These are phyloP conservation scores for Echinosphaeria canescens DNA, from an alignment of 2,329 filamentous ascomycete genomes.

Conservation along the genomic window DNA sequence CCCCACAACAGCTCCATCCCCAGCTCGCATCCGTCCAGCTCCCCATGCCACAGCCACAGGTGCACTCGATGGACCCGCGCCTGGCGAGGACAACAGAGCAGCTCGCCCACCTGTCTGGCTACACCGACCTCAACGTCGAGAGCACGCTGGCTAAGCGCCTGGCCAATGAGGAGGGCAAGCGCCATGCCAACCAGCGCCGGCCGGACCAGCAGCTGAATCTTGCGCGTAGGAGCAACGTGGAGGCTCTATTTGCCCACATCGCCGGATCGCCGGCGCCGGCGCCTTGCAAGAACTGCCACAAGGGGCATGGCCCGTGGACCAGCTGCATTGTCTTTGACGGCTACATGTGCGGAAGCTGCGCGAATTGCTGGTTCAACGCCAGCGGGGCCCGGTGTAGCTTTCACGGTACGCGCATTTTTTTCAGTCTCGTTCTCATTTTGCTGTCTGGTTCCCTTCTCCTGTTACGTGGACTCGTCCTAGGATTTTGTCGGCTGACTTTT, in stretches of 20 bases:
- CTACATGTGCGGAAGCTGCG: slow-evolving; percentile 37
- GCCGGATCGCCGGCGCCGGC: slow-evolving; percentile 22
- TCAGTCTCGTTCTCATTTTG: not conserved
- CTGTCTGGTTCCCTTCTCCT: no score
- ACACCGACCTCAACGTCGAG: slow-evolving; percentile 22
- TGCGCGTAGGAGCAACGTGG: slow-evolving; percentile 33
- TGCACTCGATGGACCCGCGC: slow-evolving; percentile 6
- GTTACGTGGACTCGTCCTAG: not conserved
- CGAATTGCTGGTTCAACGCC: slow-evolving; percentile 43
- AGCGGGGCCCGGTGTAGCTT: slow-evolving; percentile 36
- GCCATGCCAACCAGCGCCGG: slow-evolving; percentile 27
- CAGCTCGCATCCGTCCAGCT: slow-evolving; percentile 9
- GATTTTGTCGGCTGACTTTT: not conserved
- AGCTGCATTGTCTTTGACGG: slow-evolving; percentile 35
- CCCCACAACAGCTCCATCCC: slow-evolving; percentile 10
- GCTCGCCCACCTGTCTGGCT: slow-evolving; percentile 23
- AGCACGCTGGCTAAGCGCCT: slow-evolving; percentile 31
- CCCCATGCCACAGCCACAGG: no score
- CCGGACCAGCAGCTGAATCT: slow-evolving; percentile 31
- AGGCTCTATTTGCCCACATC: slow-evolving; percentile 34
- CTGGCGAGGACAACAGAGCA: slow-evolving; percentile 19
- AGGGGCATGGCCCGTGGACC: slow-evolving; percentile 36
- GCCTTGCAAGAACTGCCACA: slow-evolving; percentile 37
- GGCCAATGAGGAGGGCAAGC: slow-evolving; percentile 22
- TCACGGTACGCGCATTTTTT: slow-evolving; percentile 24